Evolutionary conservation across 2,329 filamentous ascomycete genomes (phyloP).

Genomic region (Leptographium galeiforme): DNA sequence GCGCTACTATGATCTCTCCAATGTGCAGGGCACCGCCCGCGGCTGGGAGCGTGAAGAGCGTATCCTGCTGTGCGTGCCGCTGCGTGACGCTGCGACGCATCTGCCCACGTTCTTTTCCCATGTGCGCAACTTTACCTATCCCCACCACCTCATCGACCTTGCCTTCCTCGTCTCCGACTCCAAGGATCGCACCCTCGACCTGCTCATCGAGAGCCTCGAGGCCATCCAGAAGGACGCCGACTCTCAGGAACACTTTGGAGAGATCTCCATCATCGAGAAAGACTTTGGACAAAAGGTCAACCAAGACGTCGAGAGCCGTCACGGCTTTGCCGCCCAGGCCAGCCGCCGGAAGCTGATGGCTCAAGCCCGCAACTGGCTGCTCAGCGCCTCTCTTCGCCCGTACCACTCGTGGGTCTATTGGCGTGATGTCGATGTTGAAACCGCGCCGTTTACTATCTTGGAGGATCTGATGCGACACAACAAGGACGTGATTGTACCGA

Average conservation of each 20-base stretch:
- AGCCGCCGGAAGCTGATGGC: slow-evolving; percentile 93
- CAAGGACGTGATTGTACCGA: slow-evolving; percentile 96
- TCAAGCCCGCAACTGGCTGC: slow-evolving; percentile 89
- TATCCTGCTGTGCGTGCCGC: slow-evolving; percentile 84
- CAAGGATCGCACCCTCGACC: slow-evolving; percentile 73
- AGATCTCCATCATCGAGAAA: slow-evolving; percentile 96
- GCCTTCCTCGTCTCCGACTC: slow-evolving; percentile 96
- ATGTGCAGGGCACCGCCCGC: slow-evolving; percentile 78
- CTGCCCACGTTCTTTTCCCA: slow-evolving; percentile 98
- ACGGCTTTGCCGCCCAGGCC: slow-evolving; percentile 93
- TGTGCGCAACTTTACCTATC: slow-evolving; percentile 90
- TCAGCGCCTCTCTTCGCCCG: slow-evolving; percentile 83
- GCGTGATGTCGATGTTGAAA: slow-evolving; percentile 97
- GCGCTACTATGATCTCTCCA: slow-evolving; percentile 88
- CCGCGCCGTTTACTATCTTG: slow-evolving; percentile 88
- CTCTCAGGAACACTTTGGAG: slow-evolving; percentile 72
- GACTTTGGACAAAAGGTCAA: slow-evolving; percentile 97
- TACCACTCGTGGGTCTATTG: slow-evolving; percentile 99
- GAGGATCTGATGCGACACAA: slow-evolving; percentile 98
- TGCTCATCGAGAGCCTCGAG: slow-evolving; percentile 63
- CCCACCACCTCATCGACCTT: slow-evolving; percentile 88
- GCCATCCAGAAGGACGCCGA: slow-evolving; percentile 70
- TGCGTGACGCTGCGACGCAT: slow-evolving; percentile 85
- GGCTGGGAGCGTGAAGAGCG: slow-evolving; percentile 96
- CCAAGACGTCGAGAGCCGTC: slow-evolving; percentile 92